Percentiles rank a stretch among this genome's conserved stretches.
Evolutionary conservation across 805 yeast species (phyloP).

Genomic region (Cyberlindnera suaveolens): DNA sequence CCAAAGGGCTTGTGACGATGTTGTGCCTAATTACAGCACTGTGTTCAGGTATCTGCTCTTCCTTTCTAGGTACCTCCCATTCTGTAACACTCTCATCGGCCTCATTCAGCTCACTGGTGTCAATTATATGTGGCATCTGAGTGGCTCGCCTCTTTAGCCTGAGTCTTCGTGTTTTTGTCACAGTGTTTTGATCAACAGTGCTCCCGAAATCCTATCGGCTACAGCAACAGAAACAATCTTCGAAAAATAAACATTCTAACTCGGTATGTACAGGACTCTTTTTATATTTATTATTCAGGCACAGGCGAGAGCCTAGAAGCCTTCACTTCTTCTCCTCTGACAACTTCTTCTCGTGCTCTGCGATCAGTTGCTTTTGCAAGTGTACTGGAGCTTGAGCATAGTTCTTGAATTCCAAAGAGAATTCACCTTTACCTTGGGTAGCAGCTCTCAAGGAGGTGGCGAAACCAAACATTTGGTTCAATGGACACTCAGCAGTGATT

Average conservation of each 20-base stretch:
- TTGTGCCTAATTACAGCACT: conserved; percentile 26
- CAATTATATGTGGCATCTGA: no score
- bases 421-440: conserved; percentile 99
- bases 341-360: conserved; percentile 59
- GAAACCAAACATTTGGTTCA: conserved; percentile 93
- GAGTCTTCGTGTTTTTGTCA: no score
- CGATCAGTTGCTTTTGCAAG: conserved; percentile 84
- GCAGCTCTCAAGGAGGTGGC: conserved; percentile 93
- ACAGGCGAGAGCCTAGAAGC: no score
- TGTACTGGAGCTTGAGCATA: conserved; percentile 89
- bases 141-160: no score
- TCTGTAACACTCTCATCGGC: no score
- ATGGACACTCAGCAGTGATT: conserved; percentile 90
- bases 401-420: conserved; percentile 88
- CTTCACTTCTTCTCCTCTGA: conserved; percentile 16
- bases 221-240: not conserved
- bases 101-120: no score
- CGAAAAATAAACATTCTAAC: no score
- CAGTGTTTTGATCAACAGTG: no score
- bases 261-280: not conserved
- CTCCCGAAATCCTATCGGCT: not conserved
- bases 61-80: no score
- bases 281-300: not conserved
- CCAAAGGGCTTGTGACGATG: conserved; percentile 35
- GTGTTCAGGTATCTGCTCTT: no score